phyloP scores from a whole-genome alignment of 192 early-diverging fungal species.

The Coemansia sp. region DNA sequence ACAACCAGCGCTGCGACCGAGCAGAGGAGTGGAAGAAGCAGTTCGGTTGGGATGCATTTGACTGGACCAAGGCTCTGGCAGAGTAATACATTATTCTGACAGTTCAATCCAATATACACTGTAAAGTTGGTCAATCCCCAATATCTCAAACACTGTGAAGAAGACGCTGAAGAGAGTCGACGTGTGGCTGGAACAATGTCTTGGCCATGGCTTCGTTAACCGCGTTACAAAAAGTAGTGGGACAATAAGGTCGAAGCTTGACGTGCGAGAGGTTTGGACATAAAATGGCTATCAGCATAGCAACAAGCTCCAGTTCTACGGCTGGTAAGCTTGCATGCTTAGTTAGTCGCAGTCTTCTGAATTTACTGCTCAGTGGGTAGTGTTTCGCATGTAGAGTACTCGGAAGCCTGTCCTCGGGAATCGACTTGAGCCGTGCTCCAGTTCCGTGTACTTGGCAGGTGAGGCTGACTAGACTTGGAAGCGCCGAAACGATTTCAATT shows the following conservation, averaged over 20 bases:
- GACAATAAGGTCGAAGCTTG: background rate
- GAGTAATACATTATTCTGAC: background rate
- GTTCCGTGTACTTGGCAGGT: background rate
- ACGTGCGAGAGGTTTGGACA: background rate
- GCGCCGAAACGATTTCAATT: background rate
- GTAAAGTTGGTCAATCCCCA: background rate
- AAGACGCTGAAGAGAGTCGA: background rate
- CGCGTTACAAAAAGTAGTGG: background rate
- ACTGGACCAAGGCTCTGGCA: conserved; percentile 76
- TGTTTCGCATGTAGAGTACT: background rate
- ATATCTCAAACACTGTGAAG: background rate
- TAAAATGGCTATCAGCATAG: background rate
- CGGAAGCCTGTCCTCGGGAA: background rate
- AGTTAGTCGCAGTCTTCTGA: background rate
- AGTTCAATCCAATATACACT: background rate
- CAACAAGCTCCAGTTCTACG: background rate
- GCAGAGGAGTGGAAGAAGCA: conserved; percentile 61
- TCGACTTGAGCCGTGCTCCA: background rate
- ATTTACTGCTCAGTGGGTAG: background rate
- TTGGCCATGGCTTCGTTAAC: background rate
- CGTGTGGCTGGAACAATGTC: background rate
- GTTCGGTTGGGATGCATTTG: conserved; percentile 74
- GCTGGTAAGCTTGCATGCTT: background rate
- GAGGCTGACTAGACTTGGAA: background rate
- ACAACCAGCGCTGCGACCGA: conserved; percentile 56